Evolutionary conservation across 371 early-diverging fungal species (phyloP).

Genomic region (Rhizopus delemar): DNA sequence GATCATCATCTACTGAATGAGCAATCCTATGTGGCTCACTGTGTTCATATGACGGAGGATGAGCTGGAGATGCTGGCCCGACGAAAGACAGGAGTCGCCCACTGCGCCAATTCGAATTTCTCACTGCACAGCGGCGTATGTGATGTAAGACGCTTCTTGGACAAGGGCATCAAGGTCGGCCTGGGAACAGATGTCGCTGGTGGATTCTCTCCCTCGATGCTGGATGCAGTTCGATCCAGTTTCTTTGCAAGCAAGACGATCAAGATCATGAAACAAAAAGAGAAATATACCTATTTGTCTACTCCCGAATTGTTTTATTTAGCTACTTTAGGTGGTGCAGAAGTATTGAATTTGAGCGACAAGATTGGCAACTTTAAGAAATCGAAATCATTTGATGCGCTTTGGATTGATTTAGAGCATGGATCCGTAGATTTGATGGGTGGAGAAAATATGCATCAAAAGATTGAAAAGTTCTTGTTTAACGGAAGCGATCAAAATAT

Average conservation of each 20-base stretch:
- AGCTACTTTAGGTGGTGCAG: conserved; percentile 90
- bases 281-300: conserved; percentile 28
- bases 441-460: conserved; percentile 38
- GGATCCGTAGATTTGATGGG: conserved; percentile 58
- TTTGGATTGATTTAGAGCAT: conserved; percentile 66
- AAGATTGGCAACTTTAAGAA: conserved; percentile 77
- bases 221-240: conserved; percentile 83
- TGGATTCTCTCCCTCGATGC: conserved; percentile 80
- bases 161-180: conserved; percentile 77
- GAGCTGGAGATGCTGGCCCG: conserved; percentile 68
- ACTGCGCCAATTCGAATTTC: conserved; percentile 93
- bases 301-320: conserved; percentile 77
- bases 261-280: conserved; percentile 35
- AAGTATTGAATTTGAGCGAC: conserved; percentile 70
- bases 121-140: conserved; percentile 79
- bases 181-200: conserved; percentile 93
- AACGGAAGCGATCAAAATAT: conserved; percentile 65
- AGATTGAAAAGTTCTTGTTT: conserved; percentile 68
- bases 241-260: conserved; percentile 69
- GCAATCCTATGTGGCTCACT: conserved; percentile 89
- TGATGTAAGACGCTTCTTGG: conserved; percentile 75
- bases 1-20: conserved; percentile 64
- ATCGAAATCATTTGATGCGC: conserved; percentile 91
- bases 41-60: conserved; percentile 78
- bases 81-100: conserved; percentile 73